Base-by-base conservation (phyloP, 2,329 filamentous ascomycete genomes). In the Venturia carpophila region DNA sequence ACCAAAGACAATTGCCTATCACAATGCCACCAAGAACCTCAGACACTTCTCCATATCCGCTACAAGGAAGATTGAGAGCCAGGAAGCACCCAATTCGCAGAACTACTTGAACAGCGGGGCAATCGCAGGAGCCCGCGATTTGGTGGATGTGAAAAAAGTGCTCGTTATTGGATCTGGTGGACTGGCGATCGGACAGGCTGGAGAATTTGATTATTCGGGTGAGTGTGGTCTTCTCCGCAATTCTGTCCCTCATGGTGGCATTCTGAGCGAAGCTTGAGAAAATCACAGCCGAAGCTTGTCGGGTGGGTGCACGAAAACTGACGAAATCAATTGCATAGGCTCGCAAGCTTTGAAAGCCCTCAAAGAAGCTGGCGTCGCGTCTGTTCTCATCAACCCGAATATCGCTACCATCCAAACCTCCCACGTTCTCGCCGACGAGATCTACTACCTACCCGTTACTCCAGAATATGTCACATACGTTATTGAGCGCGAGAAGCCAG, bases 201-300 rank as follows among this genome's bases (percentile, higher is more conserved):
- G 93, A 80, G 93, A 97, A 81, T 97, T 97, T 73, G 93, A 97
- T 79, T 97, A 97, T 79, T 97, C 94, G 77, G 93, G 92, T 96
- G 82, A 70, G 87, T 83, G 68, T 69, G 39, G 30, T 19, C 24
- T 37, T 56, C 1, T 17, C 27, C 49, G 27, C 49, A 41, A 42
- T 61, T 61, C 37, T 61, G 37, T 60, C 56, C 39, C 37, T 61
- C 19, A 6, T 64, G 52, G 17, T 47, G 39, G 4, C 43, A 39
- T 39, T 60, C 11, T 60, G 34, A 27, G 56, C 7, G 9, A 17
- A 13, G 30, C 17, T 21, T 1, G n/a, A 45, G 15, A 58, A 37
- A n/a, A 37, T 37, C 19, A 19, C 52, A n/a, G 37, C n/a, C 10
- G 52, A 37, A 37, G 30, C 15, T 37, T 37, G 27, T 11, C 17